Evolutionary conservation across 306 rosid genomes (phyloP).

Genomic region (Lathyrus tuberosus): DNA sequence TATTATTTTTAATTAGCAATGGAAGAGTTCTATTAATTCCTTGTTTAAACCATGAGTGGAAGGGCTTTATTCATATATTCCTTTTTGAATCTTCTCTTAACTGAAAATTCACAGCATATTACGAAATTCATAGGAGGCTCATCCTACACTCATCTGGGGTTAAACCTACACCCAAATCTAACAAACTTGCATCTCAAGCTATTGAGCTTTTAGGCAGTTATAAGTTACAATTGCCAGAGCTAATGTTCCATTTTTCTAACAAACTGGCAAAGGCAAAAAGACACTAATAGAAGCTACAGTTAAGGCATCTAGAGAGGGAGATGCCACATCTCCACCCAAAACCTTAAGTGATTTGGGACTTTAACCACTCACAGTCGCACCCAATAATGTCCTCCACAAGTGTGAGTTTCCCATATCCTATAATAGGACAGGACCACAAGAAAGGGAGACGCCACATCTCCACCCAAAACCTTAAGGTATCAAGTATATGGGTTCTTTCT

Average conservation of each 20-base stretch:
- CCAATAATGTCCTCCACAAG: too few species aligned
- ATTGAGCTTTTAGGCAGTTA: neutral
- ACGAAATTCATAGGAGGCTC: neutral
- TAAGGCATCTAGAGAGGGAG: too few species aligned
- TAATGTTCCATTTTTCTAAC: neutral
- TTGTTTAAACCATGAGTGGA: neutral
- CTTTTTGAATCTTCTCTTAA: neutral
- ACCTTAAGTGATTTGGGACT: too few species aligned
- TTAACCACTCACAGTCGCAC: too few species aligned
- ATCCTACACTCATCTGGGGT: neutral
- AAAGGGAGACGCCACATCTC: too few species aligned
- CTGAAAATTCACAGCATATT: neutral
- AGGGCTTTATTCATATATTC: neutral
- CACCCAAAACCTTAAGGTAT: too few species aligned
- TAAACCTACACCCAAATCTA: neutral
- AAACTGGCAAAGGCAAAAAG: neutral
- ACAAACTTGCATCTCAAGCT: neutral
- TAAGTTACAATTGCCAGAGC: neutral
- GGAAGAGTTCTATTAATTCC: conserved; percentile 2
- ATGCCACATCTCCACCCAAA: too few species aligned
- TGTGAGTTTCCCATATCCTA: too few species aligned
- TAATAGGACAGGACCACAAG: too few species aligned
- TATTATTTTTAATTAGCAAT: conserved; percentile 2
- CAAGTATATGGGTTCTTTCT: too few species aligned
- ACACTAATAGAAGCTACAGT: too few species aligned